Evolutionary conservation across 257 asterid genomes (phyloP).

Genomic region (Capsicum pubescens): DNA sequence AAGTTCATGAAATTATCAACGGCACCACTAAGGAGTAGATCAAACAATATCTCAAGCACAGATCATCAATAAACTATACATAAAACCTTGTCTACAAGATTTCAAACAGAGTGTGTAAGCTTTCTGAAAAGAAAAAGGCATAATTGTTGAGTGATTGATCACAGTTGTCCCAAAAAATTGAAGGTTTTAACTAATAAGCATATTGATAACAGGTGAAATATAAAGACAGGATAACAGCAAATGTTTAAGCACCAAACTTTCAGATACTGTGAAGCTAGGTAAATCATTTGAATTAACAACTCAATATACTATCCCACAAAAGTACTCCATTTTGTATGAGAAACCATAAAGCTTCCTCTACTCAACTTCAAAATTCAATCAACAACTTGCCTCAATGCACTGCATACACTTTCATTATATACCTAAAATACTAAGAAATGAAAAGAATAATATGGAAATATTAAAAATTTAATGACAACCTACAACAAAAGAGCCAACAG

Average conservation of each 20-base stretch:
- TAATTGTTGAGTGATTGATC: conserved; percentile 27
- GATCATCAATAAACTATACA: background rate
- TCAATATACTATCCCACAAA: background rate
- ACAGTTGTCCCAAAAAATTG: background rate
- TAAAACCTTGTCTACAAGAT: conserved; percentile 13
- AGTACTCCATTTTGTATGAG: conserved; percentile 16
- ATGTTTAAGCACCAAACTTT: conserved; percentile 3
- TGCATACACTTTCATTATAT: background rate
- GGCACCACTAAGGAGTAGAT: background rate
- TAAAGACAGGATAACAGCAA: conserved; percentile 16
- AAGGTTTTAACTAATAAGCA: conserved; percentile 15
- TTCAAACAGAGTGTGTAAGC: background rate
- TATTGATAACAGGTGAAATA: background rate
- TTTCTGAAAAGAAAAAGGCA: background rate
- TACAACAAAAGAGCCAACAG: background rate
- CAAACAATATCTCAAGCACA: background rate
- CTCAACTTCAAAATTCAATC: conserved; percentile 27
- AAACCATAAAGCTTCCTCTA: background rate
- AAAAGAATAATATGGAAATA: background rate
- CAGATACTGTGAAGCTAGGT: conserved; percentile 19
- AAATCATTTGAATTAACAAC: conserved; percentile 11
- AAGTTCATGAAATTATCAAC: background rate
- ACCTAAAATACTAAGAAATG: background rate
- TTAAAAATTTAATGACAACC: background rate
- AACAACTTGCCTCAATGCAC: conserved; percentile 24